phyloP scores from a whole-genome alignment of 768 basidiomycete genomes.

The Pleurotus cornucopiae region DNA sequence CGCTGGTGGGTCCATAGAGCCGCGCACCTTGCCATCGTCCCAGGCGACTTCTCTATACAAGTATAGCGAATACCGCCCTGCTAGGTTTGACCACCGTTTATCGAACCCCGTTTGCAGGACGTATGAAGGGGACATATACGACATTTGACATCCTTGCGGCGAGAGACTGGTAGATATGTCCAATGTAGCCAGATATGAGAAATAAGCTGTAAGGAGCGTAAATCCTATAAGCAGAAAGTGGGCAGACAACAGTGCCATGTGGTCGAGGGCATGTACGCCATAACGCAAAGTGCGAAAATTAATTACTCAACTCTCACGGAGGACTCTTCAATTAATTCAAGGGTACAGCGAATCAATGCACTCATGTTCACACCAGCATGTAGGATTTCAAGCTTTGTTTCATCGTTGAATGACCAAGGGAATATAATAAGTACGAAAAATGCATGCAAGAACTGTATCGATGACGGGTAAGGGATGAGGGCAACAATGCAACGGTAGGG shows the following conservation, averaged over 20 bases:
- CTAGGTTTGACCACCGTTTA: conserved; percentile 64
- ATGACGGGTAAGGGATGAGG: conserved; percentile 1
- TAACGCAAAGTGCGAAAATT: not conserved
- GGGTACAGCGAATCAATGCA: too few species aligned
- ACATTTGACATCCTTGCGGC: conserved; percentile 94
- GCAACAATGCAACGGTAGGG: conserved; percentile 8
- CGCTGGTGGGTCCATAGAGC: not conserved
- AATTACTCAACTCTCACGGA: too few species aligned
- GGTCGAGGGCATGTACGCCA: not conserved
- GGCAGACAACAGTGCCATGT: conserved; percentile 6
- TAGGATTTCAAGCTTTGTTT: not conserved
- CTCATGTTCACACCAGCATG: not conserved
- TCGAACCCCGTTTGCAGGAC: conserved; percentile 67
- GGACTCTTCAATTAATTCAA: too few species aligned
- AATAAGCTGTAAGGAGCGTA: conserved; percentile 26
- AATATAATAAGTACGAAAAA: conserved; percentile 8
- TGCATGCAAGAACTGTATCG: conserved; percentile 7
- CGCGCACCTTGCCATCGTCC: conserved; percentile 60
- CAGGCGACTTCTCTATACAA: conserved; percentile 88
- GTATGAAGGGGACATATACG: conserved; percentile 93
- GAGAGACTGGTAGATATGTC: conserved; percentile 54
- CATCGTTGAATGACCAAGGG: conserved; percentile 2
- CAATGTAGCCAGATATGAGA: conserved; percentile 39
- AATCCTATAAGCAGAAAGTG: conserved; percentile 30
- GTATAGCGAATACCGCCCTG: conserved; percentile 77